phyloP scores from a whole-genome alignment of 163 green algal genomes.

The Scenedesmus sp. region DNA sequence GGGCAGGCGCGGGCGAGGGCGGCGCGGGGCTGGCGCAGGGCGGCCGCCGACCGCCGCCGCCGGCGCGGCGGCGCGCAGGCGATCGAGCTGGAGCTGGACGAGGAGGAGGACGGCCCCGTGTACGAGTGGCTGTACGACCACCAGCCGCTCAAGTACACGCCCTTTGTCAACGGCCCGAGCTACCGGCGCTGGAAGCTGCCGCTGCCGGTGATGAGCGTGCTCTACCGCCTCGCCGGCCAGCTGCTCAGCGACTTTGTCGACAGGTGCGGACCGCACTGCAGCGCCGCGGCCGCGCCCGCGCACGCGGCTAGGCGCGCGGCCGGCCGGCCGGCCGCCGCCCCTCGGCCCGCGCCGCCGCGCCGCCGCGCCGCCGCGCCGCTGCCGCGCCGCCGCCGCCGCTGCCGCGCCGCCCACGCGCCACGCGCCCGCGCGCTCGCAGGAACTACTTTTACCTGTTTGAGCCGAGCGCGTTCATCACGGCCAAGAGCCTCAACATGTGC shows the following conservation, averaged over 20 bases:
- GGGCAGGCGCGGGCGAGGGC: too few relatives aligned
- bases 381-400: too few relatives aligned
- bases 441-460: slow-evolving; percentile 99
- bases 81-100: slow-evolving; percentile 92
- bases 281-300: too few relatives aligned
- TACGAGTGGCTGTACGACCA: slow-evolving; percentile 97
- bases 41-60: neutral
- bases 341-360: too few relatives aligned
- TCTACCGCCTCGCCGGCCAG: slow-evolving; percentile 94
- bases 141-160: slow-evolving; percentile 86
- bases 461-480: slow-evolving; percentile 87
- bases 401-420: neutral
- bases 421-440: slow-evolving; percentile 3
- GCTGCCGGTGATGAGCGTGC: slow-evolving; percentile 94
- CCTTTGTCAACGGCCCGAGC: slow-evolving; percentile 92
- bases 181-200: slow-evolving; percentile 96
- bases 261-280: too few relatives aligned
- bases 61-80: slow-evolving; percentile 3
- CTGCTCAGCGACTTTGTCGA: slow-evolving; percentile 97
- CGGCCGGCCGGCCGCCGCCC: too few relatives aligned
- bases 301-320: too few relatives aligned
- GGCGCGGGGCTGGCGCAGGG: too few relatives aligned
- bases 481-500: slow-evolving; percentile 97
- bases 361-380: too few relatives aligned
- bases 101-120: slow-evolving; percentile 96